Evolutionary conservation across 345 rosid genomes (phyloP), one percentile per base, ranked within the genome.

Genomic region (Salix exigua): DNA sequence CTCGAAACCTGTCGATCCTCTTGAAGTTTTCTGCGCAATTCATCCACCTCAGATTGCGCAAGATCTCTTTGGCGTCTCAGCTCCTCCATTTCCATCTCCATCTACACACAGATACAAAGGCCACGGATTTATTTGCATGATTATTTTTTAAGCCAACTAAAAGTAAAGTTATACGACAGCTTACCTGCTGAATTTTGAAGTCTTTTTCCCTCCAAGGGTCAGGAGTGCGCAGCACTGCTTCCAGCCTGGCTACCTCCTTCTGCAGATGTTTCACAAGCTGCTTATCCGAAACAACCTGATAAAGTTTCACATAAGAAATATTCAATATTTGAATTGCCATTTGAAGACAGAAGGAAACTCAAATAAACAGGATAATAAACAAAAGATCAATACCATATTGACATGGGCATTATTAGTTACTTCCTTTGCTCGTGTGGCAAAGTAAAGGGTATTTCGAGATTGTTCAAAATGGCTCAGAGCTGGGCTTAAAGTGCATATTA

Each of bases 371-470:
- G 21, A 17, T 44, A 35, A 75, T 63, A 71, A 75, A 70, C 58
- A 60, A 66, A 66, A 21, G 71, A 74, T 75, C 72, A 69, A 67
- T 94, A 96, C 99, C 99, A 96, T 90, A 86, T 96, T 96, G 65
- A 96, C 99, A 19, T 90, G 94, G 64, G 99, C 99, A 86, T 91
- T 96, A 82, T 96, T 94, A 23, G 99, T 96, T 77, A 96, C 99
- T 91, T 96, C 99, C 90, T 96, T 96, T 9, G 99, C 99, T 82
- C 98, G 79, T 72, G 97, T 96, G 48, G 99, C 99, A 33, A 96
- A 96, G 84, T 82, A 88, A 18, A 96, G 97, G 74, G 98, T 94
- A 76, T 94, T 96, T 80, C 98, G 95, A 76, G 99, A 96, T 83
- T 96, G 99, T 77, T 96, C 99, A 75, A 87, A 88, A 82, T 96